Conservation (phyloP, 257 asterid species). For the Scutellaria baicalensis region DNA sequence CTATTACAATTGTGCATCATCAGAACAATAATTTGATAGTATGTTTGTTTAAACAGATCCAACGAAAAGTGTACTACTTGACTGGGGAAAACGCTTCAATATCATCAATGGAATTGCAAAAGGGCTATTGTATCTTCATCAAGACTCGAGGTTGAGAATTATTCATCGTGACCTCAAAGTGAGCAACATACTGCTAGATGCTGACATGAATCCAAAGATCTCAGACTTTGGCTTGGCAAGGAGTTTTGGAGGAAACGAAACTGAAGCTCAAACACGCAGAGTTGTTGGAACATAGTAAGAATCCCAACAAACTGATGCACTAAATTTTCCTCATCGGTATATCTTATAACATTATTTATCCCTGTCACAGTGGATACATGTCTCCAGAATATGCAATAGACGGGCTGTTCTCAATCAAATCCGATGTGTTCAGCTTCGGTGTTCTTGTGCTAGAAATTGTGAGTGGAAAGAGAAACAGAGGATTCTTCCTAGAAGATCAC, state of each 20-base stretch:
- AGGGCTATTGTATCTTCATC: constrained; percentile 10
- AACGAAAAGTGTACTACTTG: not conserved
- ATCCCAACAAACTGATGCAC: not conserved
- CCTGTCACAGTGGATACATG: not conserved
- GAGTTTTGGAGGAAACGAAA: not conserved
- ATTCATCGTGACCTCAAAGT: constrained; percentile 19
- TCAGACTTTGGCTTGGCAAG: not conserved
- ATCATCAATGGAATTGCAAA: constrained; percentile 7
- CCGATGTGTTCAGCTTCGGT: not conserved
- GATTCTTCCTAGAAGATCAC: not conserved
- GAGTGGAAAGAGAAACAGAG: not conserved
- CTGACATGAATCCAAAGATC: not conserved
- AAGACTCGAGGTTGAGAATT: constrained; percentile 8
- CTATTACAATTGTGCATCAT: too few relatives aligned
- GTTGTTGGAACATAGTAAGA: constrained; percentile 12
- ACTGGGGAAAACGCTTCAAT: not conserved
- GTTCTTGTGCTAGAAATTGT: not conserved
- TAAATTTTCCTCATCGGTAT: not conserved
- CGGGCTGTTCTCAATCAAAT: not conserved
- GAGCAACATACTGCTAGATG: not conserved
- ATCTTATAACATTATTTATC: not conserved
- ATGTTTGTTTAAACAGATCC: not conserved
- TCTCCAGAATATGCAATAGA: not conserved
- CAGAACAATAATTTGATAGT: too few relatives aligned
- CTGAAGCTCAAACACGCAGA: not conserved